phyloP scores from a whole-genome alignment of 1,139 yeast species.

The Magnusiomyces suaveolens region DNA sequence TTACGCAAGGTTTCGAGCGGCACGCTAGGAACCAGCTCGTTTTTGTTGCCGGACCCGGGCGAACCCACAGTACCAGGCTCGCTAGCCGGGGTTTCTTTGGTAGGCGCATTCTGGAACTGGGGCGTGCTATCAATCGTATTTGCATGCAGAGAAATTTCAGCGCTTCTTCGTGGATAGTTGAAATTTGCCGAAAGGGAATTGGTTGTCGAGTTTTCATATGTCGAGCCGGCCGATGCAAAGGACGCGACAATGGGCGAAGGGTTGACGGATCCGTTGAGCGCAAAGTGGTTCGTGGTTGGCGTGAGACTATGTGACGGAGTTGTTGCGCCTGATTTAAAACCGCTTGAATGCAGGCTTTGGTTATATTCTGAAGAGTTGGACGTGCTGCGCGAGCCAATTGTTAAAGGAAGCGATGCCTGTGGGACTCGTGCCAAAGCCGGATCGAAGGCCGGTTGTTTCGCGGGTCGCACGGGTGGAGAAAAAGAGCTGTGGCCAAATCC shows the following conservation, averaged over 20 bases:
- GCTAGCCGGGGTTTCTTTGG: too few relatives aligned
- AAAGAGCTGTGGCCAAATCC: neutral
- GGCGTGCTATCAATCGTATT: too few relatives aligned
- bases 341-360: neutral
- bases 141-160: too few relatives aligned
- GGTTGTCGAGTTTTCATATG: too few relatives aligned
- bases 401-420: neutral
- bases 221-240: neutral
- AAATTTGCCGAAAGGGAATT: too few relatives aligned
- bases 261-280: conserved; percentile 10
- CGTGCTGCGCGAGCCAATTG: neutral
- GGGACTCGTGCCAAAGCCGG: conserved; percentile 10
- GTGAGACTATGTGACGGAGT: too few relatives aligned
- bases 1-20: conserved; percentile 8
- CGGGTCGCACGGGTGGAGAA: conserved; percentile 11
- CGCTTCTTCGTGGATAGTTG: too few relatives aligned
- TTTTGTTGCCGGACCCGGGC: too few relatives aligned
- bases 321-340: too few relatives aligned
- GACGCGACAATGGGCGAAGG: conserved; percentile 10
- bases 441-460: conserved; percentile 13
- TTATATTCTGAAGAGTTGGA: neutral
- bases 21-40: conserved; percentile 3
- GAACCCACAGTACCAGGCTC: too few relatives aligned
- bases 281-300: conserved; percentile 1
- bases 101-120: too few relatives aligned